Base-by-base conservation (phyloP, 441 rosid species). In the Kokia cookei region DNA sequence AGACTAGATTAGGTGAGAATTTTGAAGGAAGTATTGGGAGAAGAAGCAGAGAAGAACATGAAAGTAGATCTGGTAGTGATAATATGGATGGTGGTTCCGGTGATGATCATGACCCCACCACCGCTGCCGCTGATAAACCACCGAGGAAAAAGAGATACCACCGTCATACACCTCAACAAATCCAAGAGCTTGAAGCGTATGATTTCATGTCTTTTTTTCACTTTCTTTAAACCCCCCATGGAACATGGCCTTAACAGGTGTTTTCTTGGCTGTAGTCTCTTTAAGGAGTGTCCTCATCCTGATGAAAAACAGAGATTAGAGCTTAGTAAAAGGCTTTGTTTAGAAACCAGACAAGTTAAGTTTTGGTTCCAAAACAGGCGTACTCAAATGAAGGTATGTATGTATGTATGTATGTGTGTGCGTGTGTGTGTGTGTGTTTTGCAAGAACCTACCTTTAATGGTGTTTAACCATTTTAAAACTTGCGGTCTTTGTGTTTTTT, bases 321-420 rank as follows among this genome's bases (percentile, higher is more conserved):
- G 75, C 97, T 96, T 6, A 91, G 98, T 75, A 90, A 75, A 71
- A 73, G 92, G 64, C 96, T 96, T 72, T 88, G 87, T 78, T 81
- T 96, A 78, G 97, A 96, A 74, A 87, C 90, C 68, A 88, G 90
- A 65, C 99, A 96, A 78, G 91, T 96, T 75, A 96, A 96, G 77
- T 93, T 93, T 84, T 96, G 99, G 99, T 96, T 96, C 69, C 99
- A 96, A 74, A 96, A 96, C 77, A 94, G 97, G 37, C 87, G 99
- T 45, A 96, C 99, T 75, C 99, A 96, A 77, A 90, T 93, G 94
- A 96, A 96, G 98, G 99, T 95, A 80, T n/a, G 15, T 32, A 32
- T 32, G 22, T 19, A 19, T 19, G 22, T 19, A 19, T 19, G 22
- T 19, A 19, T 19, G 22, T 19, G 0, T 19, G 22, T 19, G 0